Conservation (phyloP, 352 stramenopile genomes). For the Phytophthora agathidicida region DNA sequence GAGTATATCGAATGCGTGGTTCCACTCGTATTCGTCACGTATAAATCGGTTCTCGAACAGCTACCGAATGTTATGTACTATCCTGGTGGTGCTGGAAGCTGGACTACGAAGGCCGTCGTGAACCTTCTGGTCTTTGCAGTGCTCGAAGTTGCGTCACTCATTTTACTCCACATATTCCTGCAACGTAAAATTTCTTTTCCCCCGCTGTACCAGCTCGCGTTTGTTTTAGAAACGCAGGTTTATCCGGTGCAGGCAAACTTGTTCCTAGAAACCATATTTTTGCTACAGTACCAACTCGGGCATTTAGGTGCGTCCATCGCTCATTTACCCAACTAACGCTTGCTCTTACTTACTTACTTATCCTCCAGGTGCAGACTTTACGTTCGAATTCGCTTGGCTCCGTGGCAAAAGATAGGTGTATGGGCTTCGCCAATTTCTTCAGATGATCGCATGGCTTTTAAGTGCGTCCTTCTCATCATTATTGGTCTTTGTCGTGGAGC, state of each 20-base stretch:
- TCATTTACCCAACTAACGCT: no score
- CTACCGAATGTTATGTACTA: conserved; percentile 48
- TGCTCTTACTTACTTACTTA: not conserved
- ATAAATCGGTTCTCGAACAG: conserved; percentile 37
- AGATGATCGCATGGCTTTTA: no score
- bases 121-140: conserved; percentile 30
- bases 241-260: conserved; percentile 9
- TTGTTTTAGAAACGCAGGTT: conserved; percentile 42
- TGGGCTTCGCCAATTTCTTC: no score
- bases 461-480: no score
- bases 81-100: conserved; percentile 9
- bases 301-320: conserved; percentile 16
- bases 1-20: conserved; percentile 54
- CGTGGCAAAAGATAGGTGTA: not conserved
- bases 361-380: conserved; percentile 29
- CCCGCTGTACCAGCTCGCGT: conserved; percentile 36
- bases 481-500: no score
- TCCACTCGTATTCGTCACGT: conserved; percentile 38
- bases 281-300: conserved; percentile 25
- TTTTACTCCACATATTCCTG: conserved; percentile 29
- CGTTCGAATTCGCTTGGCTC: conserved; percentile 37
- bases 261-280: conserved; percentile 16
- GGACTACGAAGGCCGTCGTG: conserved; percentile 6
- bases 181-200: conserved; percentile 35
- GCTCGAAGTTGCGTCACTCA: conserved; percentile 45